Evolutionary conservation across 1,284 basidiomycete genomes (phyloP).

Genomic region (Apiotrichum brassicae): DNA sequence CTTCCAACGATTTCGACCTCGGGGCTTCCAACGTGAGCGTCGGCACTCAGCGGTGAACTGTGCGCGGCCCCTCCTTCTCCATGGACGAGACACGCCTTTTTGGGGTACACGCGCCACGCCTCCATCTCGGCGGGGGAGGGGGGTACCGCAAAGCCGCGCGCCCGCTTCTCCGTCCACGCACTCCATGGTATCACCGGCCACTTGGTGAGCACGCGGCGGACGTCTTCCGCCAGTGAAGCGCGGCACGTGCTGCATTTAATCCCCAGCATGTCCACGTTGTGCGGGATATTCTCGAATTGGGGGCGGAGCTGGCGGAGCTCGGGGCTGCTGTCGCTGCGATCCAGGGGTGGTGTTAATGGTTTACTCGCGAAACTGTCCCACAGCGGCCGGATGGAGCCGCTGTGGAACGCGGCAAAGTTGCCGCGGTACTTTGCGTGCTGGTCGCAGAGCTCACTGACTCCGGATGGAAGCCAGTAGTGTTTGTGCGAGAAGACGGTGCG

Average conservation of each 20-base stretch:
- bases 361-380: not conserved
- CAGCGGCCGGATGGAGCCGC: not conserved
- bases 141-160: not conserved
- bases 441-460: not conserved
- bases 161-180: not conserved
- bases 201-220: not conserved
- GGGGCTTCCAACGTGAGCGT: too few species aligned
- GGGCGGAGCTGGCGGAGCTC: not conserved
- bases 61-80: too few species aligned
- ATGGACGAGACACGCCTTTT: too few species aligned
- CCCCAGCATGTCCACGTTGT: not conserved
- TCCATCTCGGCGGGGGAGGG: not conserved
- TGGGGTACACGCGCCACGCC: not conserved
- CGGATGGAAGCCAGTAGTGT: not conserved
- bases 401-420: not conserved
- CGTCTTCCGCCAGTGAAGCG: not conserved
- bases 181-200: not conserved
- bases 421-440: not conserved
- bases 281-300: not conserved
- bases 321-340: not conserved
- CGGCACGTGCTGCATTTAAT: not conserved
- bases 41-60: too few species aligned
- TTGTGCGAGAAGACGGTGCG: not conserved
- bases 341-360: not conserved
- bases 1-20: too few species aligned